phyloP scores from a whole-genome alignment of 2,329 filamentous ascomycete genomes.

The Ophiostoma sp. region DNA sequence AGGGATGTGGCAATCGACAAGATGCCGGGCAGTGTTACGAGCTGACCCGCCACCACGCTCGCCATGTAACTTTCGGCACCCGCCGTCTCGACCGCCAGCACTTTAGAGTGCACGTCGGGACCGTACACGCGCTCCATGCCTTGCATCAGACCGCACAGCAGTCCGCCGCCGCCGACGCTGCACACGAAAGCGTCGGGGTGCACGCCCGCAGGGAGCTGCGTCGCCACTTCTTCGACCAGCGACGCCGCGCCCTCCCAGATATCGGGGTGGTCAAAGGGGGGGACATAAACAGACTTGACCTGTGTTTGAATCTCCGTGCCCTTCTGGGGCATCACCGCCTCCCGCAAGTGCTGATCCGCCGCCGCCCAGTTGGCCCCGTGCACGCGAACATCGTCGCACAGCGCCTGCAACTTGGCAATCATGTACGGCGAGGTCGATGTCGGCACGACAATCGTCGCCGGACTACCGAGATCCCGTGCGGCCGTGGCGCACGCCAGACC shows the following conservation, averaged over 20 bases:
- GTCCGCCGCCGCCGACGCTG: slow-evolving; percentile 69
- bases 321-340: slow-evolving; percentile 48
- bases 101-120: slow-evolving; percentile 29
- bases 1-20: slow-evolving; percentile 71
- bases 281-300: slow-evolving; percentile 57
- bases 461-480: slow-evolving; percentile 59
- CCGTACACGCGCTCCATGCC: slow-evolving; percentile 52
- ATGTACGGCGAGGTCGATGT: slow-evolving; percentile 64
- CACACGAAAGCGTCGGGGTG: slow-evolving; percentile 64
- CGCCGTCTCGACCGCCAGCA: slow-evolving; percentile 71
- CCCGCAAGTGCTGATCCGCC: slow-evolving; percentile 64
- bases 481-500: slow-evolving; percentile 77
- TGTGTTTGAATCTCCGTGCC: slow-evolving; percentile 32
- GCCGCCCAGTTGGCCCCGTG: slow-evolving; percentile 67
- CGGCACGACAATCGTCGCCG: slow-evolving; percentile 72
- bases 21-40: slow-evolving; percentile 66
- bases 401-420: slow-evolving; percentile 64
- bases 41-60: slow-evolving; percentile 52
- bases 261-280: slow-evolving; percentile 65
- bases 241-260: slow-evolving; percentile 65
- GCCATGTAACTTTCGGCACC: slow-evolving; percentile 67
- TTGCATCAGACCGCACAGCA: slow-evolving; percentile 67
- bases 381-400: slow-evolving; percentile 67
- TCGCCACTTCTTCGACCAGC: slow-evolving; percentile 50
- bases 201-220: slow-evolving; percentile 38